Conservation (phyloP, 805 yeast species). For the Hanseniaspora mollemarum region DNA sequence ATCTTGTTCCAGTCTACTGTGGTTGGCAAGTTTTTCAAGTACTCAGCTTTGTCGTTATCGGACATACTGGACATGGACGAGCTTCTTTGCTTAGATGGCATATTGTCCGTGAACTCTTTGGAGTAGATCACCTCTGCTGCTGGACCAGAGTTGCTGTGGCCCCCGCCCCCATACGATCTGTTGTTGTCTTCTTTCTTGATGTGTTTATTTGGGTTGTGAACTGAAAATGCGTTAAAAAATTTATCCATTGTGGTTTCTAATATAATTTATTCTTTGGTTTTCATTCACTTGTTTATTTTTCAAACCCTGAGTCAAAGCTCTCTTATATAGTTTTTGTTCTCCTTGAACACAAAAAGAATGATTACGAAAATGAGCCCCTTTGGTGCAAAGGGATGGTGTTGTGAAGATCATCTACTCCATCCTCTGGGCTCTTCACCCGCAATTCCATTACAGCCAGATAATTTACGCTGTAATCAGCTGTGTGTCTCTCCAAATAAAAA, state of each 20-base stretch:
- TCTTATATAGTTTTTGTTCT: no score
- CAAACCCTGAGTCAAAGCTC: no score
- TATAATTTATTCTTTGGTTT: not conserved
- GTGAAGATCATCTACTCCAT: no score
- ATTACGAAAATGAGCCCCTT: no score
- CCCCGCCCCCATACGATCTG: conserved; percentile 20
- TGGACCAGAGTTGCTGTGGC: conserved; percentile 21
- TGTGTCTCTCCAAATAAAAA: no score
- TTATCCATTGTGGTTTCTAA: conserved; percentile 17
- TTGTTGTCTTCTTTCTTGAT: conserved; percentile 15
- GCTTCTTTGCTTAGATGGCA: not conserved
- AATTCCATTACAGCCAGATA: no score
- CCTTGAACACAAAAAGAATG: no score
- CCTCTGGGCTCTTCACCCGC: no score
- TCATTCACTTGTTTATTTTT: not conserved
- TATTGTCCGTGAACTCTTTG: conserved; percentile 18
- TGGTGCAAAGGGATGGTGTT: no score
- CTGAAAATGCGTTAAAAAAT: conserved; percentile 28
- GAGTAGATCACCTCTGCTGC: conserved; percentile 22
- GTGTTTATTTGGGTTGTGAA: conserved; percentile 28
- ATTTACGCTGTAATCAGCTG: no score
- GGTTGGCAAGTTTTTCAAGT: not conserved
- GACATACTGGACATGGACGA: conserved; percentile 6
- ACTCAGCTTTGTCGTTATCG: not conserved
- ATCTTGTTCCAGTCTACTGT: conserved; percentile 9